Conservation (phyloP, 176 grass and related monocot genomes). For the Luzula sylvatica region DNA sequence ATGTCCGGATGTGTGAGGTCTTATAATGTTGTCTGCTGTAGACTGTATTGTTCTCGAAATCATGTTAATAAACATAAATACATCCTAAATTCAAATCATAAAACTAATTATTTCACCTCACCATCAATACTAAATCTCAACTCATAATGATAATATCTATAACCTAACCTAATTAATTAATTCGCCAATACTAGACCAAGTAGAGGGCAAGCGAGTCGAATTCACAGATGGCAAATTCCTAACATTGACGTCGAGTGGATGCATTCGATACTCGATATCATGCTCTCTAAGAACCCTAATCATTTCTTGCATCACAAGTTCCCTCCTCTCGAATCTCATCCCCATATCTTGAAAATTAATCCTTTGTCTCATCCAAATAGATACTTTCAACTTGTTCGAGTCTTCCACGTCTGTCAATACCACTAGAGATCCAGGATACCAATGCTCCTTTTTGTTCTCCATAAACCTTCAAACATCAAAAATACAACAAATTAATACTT, state of each 20-base stretch:
- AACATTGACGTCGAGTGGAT: conserved; percentile 62
- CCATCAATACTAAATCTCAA: too few species aligned
- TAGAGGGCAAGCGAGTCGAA: conserved; percentile 56
- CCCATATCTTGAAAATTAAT: conserved; percentile 95
- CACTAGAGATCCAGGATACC: conserved; percentile 68
- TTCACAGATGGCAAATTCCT: conserved; percentile 38
- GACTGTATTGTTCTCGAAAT: too few species aligned
- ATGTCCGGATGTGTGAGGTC: too few species aligned
- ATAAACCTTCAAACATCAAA: conserved; percentile 35
- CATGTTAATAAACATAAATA: too few species aligned
- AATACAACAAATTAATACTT: not conserved
- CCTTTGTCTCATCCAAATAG: conserved; percentile 80
- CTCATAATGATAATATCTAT: too few species aligned
- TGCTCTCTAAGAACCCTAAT: conserved; percentile 69
- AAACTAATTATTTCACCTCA: too few species aligned
- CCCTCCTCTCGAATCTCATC: conserved; percentile 54
- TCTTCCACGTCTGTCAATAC: conserved; percentile 76
- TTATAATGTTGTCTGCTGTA: not conserved
- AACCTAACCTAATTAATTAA: conserved; percentile 1
- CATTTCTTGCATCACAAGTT: conserved; percentile 76
- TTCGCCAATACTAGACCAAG: conserved; percentile 34
- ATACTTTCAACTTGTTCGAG: conserved; percentile 56
- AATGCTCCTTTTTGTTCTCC: conserved; percentile 89
- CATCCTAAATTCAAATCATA: too few species aligned
- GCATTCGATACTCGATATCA: conserved; percentile 78